Base-by-base conservation (phyloP, 2,329 filamentous ascomycete species). In the Talaromyces piceae region DNA sequence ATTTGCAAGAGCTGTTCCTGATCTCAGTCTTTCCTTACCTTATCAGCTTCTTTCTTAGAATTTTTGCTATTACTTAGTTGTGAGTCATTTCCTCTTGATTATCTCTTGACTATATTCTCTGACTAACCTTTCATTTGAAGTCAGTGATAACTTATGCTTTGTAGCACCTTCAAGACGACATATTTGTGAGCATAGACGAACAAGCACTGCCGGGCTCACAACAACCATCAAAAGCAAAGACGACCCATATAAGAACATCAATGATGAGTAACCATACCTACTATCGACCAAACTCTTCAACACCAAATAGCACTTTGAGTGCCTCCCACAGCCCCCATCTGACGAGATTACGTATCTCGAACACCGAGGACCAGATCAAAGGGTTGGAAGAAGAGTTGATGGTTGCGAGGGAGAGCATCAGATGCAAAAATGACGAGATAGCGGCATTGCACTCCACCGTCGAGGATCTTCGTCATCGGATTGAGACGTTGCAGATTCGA, bases 401-500 rank as follows among this genome's bases (percentile, higher is more conserved):
- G 2, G n/a, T 3, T 25, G 46, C 41, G n/a, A 30, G 33, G 18
- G 30, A 46, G 11, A 12, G 45, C 7, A 41, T 53, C 12, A 39
- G 39, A 12, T 23, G 25, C 6, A 37, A 27, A n/a, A 22, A 23
- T n/a, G 50, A 48, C 7, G 22, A 49, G 8, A 41, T 52, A 39
- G 6, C 44, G 41, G 7, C 55, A 53, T 18, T 49, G 2, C 16
- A 20, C 1, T n/a, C 16, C 41, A 8, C 41, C 27, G 2, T 50
- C 59, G 6, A 46, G 3, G 16, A 3, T 18, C 33, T 37, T 3
- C 16, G 20, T 4, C 33, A 9, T 9, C 16, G 20, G 55, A n/a
- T 22, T 20, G 1, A 55, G 55, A 52, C 56, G 22, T 45, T 63
- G 26, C 55, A 63, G 20, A 50, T 53, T 0, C 47, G 59, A 3